Evolutionary conservation across 2,329 filamentous ascomycete species (phyloP).

Genomic region (Magnaporthales sp.): DNA sequence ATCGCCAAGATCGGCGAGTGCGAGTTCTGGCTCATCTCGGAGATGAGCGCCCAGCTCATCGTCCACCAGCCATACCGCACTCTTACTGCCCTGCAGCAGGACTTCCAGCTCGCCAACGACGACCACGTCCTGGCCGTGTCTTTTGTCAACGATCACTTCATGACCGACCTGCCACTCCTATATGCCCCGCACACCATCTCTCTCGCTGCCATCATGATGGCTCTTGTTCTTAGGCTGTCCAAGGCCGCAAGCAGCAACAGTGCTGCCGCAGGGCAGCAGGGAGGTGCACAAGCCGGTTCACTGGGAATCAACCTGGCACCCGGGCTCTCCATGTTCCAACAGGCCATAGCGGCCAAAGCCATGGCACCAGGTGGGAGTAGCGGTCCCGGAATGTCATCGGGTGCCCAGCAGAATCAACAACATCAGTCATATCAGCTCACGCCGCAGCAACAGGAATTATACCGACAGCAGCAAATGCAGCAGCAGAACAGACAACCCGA

Average conservation of each 20-base stretch:
- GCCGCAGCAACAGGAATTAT: conserved; percentile 13
- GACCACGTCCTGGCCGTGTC: conserved; percentile 71
- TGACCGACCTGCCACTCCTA: conserved; percentile 82
- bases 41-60: conserved; percentile 84
- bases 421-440: not conserved
- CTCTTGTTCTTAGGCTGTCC: conserved; percentile 60
- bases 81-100: conserved; percentile 59
- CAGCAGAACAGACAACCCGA: conserved; percentile 13
- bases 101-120: conserved; percentile 66
- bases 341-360: not conserved
- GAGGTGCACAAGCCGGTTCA: conserved; percentile 8
- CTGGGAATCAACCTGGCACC: conserved; percentile 9
- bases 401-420: not conserved
- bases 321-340: conserved; percentile 1
- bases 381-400: conserved; percentile 17
- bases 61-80: conserved; percentile 86
- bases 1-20: conserved; percentile 83
- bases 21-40: conserved; percentile 86
- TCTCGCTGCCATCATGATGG: conserved; percentile 76
- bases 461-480: conserved; percentile 6
- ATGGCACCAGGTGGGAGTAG: not conserved
- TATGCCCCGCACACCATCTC: conserved; percentile 82
- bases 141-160: conserved; percentile 85
- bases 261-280: conserved; percentile 8
- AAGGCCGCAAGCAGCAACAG: not conserved